Conservation (phyloP, 2,329 filamentous ascomycete genomes). For the Cercospora canescens region DNA sequence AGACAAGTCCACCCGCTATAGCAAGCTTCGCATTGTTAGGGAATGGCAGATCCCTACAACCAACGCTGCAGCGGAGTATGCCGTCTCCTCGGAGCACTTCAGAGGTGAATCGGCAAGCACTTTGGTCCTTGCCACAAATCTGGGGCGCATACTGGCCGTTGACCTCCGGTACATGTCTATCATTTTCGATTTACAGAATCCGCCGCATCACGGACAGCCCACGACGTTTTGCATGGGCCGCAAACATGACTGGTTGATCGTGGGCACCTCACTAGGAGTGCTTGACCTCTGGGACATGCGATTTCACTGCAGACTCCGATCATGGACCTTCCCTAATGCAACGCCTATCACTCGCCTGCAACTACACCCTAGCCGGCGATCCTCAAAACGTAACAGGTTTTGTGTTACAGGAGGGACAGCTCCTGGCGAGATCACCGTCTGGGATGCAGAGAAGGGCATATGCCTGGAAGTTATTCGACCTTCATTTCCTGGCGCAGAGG, state of each 20-base stretch:
- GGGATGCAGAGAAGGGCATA: slow-evolving; percentile 88
- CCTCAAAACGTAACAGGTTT: slow-evolving; percentile 73
- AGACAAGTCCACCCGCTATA: slow-evolving; percentile 65
- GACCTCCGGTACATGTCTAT: slow-evolving; percentile 85
- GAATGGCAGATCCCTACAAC: slow-evolving; percentile 70
- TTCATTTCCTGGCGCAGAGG: slow-evolving; percentile 58
- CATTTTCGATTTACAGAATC: slow-evolving; percentile 79
- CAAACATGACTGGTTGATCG: slow-evolving; percentile 83
- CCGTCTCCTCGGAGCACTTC: slow-evolving; percentile 90
- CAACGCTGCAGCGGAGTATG: slow-evolving; percentile 62
- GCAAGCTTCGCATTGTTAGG: slow-evolving; percentile 72
- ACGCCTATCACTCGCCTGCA: slow-evolving; percentile 76
- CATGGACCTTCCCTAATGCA: slow-evolving; percentile 83
- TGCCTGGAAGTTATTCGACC: slow-evolving; percentile 86
- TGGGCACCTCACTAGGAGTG: slow-evolving; percentile 91
- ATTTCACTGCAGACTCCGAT: slow-evolving; percentile 85
- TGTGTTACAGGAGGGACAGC: slow-evolving; percentile 86
- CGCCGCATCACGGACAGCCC: slow-evolving; percentile 85
- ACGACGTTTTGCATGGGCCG: slow-evolving; percentile 89
- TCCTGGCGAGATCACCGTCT: slow-evolving; percentile 86
- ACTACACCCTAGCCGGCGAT: slow-evolving; percentile 63
- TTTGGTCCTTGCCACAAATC: slow-evolving; percentile 82
- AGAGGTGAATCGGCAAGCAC: slow-evolving; percentile 79
- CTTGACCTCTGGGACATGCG: slow-evolving; percentile 94
- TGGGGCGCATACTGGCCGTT: slow-evolving; percentile 77